Percentiles rank a stretch among this genome's conserved stretches.
Evolutionary conservation across 1,284 basidiomycete species (phyloP).

Genomic region (Exobasidium rhododendri): DNA sequence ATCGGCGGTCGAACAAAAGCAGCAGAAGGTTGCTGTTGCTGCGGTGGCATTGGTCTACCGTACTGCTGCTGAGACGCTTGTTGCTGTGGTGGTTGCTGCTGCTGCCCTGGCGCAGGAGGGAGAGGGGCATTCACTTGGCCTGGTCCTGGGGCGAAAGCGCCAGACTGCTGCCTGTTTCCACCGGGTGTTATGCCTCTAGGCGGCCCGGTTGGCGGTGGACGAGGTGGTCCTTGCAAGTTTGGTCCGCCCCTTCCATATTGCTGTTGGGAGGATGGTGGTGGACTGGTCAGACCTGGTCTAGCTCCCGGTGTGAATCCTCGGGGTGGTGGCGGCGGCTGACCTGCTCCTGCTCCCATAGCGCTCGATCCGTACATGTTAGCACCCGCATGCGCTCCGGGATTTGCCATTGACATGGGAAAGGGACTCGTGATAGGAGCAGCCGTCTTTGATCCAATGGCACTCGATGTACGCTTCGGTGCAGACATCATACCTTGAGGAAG

Average conservation of each 20-base stretch:
- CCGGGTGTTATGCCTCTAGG: constrained; percentile 16
- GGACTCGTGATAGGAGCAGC: constrained; percentile 69
- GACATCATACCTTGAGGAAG: constrained; percentile 60
- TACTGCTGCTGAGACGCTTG: constrained; percentile 4
- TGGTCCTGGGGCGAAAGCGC: constrained; percentile 57
- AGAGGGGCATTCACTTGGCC: constrained; percentile 35
- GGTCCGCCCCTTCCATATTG: constrained; percentile 15
- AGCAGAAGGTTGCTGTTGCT: constrained; percentile 1
- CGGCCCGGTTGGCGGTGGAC: constrained; percentile 20
- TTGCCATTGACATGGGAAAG: constrained; percentile 68
- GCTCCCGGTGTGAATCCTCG: constrained; percentile 48
- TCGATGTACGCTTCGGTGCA: constrained; percentile 48
- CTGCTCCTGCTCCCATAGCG: constrained; percentile 18
- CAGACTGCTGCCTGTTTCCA: constrained; percentile 20
- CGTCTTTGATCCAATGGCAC: constrained; percentile 37
- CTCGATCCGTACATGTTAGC: constrained; percentile 27
- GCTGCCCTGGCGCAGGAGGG: constrained; percentile 13
- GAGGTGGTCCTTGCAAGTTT: constrained; percentile 15
- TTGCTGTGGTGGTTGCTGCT: constrained; percentile 12
- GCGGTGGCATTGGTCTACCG: constrained; percentile 15
- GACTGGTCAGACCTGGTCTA: constrained; percentile 54
- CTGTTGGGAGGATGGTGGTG: constrained; percentile 22
- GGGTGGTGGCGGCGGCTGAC: constrained; percentile 45
- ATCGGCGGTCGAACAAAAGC: constrained; percentile 9
- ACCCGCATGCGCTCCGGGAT: constrained; percentile 22